Evolutionary conservation across 257 asterid species (phyloP).

Genomic region (Mentha longifolia): DNA sequence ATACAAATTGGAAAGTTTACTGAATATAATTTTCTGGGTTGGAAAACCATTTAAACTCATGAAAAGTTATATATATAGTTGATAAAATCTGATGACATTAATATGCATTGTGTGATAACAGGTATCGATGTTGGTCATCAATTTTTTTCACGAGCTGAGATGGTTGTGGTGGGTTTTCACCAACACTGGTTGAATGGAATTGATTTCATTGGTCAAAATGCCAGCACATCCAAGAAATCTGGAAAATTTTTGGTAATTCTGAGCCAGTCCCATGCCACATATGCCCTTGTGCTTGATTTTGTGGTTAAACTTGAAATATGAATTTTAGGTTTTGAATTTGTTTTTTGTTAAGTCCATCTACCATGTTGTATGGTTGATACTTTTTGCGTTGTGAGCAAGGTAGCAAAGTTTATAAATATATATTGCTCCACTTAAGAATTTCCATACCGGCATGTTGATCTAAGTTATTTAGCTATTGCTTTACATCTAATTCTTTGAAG

Average conservation of each 20-base stretch:
- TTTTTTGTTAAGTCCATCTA: constrained; percentile 10
- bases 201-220: constrained; percentile 59
- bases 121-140: constrained; percentile 94
- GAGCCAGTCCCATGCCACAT: neutral
- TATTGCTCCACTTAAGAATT: neutral
- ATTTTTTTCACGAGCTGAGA: constrained; percentile 87
- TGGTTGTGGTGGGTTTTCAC: constrained; percentile 87
- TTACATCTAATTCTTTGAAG: neutral
- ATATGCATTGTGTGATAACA: constrained; percentile 41
- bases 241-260: constrained; percentile 50
- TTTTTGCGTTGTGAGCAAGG: neutral
- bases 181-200: constrained; percentile 92
- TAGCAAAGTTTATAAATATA: no score
- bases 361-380: constrained; percentile 8
- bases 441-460: neutral
- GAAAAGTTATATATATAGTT: neutral
- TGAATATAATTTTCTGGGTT: neutral
- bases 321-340: constrained; percentile 7
- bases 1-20: neutral
- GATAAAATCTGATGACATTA: constrained; percentile 1
- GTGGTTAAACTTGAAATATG: constrained; percentile 9
- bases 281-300: constrained; percentile 16
- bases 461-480: constrained; percentile 3
- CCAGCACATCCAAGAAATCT: neutral
- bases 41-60: neutral